Evolutionary conservation across 495 filamentous ascomycete species (phyloP).

Genomic region (Penicillium flavigenum): DNA sequence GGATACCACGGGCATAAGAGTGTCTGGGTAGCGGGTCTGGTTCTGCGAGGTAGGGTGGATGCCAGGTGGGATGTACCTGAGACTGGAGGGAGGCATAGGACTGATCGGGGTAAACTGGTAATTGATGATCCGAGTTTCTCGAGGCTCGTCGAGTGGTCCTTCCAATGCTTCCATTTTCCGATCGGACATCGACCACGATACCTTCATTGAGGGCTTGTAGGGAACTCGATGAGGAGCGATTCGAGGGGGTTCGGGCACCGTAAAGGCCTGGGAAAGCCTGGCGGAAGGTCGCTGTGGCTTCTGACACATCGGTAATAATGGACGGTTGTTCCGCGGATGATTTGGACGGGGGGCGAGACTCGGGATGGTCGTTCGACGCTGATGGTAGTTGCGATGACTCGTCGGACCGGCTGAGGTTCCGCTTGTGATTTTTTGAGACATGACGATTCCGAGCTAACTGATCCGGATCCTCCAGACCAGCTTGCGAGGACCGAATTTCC

Average conservation of each 20-base stretch:
- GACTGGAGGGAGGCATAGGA: conserved; percentile 52
- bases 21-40: conserved; percentile 35
- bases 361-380: conserved; percentile 27
- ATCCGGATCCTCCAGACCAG: conserved; percentile 35
- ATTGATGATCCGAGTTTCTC: conserved; percentile 39
- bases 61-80: conserved; percentile 49
- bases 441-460: conserved; percentile 31
- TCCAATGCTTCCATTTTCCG: conserved; percentile 31
- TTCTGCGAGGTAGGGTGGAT: conserved; percentile 38
- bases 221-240: conserved; percentile 48
- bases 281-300: conserved; percentile 38
- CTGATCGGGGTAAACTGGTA: conserved; percentile 55
- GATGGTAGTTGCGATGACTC: conserved; percentile 28
- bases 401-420: conserved; percentile 22
- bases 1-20: conserved; percentile 32
- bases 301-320: conserved; percentile 27
- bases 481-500: conserved; percentile 34
- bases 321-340: conserved; percentile 30
- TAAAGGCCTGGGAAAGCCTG: conserved; percentile 43
- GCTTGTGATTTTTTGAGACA: conserved; percentile 25
- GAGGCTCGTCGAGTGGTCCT: conserved; percentile 32
- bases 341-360: conserved; percentile 29
- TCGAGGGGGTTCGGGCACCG: conserved; percentile 41
- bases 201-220: conserved; percentile 49
- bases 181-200: conserved; percentile 43